Conservation (phyloP, 352 stramenopile genomes). For the Globisporangium echinulatum region DNA sequence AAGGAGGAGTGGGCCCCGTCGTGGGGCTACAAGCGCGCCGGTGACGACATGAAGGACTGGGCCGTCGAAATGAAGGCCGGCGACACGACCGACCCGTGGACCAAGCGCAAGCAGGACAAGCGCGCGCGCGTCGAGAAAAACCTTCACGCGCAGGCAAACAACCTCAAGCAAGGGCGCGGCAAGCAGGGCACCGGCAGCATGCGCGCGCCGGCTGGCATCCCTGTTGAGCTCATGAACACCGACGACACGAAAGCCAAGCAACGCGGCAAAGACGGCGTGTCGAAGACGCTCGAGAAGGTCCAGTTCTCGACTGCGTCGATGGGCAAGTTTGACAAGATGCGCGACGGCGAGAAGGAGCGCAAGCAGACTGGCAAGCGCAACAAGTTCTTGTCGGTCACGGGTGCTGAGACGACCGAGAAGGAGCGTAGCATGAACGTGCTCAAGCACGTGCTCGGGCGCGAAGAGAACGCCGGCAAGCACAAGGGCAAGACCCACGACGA, state of each 20-base stretch:
- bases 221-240: constrained; percentile 86
- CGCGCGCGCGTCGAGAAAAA: constrained; percentile 91
- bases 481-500: constrained; percentile 51
- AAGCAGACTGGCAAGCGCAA: constrained; percentile 84
- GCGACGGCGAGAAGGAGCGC: constrained; percentile 87
- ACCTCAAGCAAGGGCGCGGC: constrained; percentile 62
- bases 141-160: constrained; percentile 70
- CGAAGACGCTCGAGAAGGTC: constrained; percentile 85
- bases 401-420: constrained; percentile 69
- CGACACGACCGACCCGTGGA: constrained; percentile 93
- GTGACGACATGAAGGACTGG: constrained; percentile 88
- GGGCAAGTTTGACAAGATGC: constrained; percentile 94
- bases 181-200: constrained; percentile 41
- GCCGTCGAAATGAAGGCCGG: constrained; percentile 93
- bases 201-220: constrained; percentile 76
- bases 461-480: constrained; percentile 75
- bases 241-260: constrained; percentile 69
- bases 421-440: constrained; percentile 75
- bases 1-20: constrained; percentile 91
- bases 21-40: constrained; percentile 89
- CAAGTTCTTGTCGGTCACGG: constrained; percentile 69
- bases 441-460: constrained; percentile 63
- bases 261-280: constrained; percentile 87
- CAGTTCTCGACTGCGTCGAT: constrained; percentile 92
- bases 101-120: constrained; percentile 91